Evolutionary conservation across 129 eudicot species (phyloP), one percentile per base, ranked within the genome.

Genomic region (Dittrichia graveolens): DNA sequence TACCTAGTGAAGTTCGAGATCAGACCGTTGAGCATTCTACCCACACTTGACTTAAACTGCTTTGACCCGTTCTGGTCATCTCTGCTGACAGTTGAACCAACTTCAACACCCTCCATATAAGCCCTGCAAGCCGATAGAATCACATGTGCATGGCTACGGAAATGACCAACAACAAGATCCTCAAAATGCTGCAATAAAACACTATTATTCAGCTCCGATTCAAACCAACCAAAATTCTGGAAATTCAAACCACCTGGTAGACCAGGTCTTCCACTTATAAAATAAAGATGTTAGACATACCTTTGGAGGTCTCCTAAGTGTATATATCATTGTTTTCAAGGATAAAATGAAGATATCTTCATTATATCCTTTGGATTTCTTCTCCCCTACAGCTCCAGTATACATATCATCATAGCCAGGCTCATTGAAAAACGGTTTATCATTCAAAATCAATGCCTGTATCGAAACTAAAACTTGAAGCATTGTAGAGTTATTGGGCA

Each of bases 101-200:
- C 91, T 15, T 45, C 79, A 58, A 86, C 96, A 31, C 96, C 96
- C 7, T 80, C 85, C 86, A 80, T 75, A 69, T 89, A 89, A 49
- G 90, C 85, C 64, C 62, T 75, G 53, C 96, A 92, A 2, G 97
- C 88, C 8, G 82, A 63, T 63, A 92, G 74, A 52, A 92, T 89
- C 68, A 65, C 77, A 40, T 78, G 91, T 7, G 94, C 91, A 74
- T 76, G 82, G 61, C 75, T 61, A 65, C 82, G 83, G 49, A 89
- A 92, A 85, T 92, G 88, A 5, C 97, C 96, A 1, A 81, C 71
- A 43, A 87, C 96, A 73, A 92, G 78, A 78, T 92, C 94, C 85
- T 89, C 97, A 61, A 83, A 92, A 66, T 92, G 75, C 97, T 92
- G 80, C 75, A 82, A 61, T 14, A 8, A 68, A 60, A 42, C 65